phyloP scores from a whole-genome alignment of 2,329 filamentous ascomycete species.

The Colletotrichum cordylinicola region DNA sequence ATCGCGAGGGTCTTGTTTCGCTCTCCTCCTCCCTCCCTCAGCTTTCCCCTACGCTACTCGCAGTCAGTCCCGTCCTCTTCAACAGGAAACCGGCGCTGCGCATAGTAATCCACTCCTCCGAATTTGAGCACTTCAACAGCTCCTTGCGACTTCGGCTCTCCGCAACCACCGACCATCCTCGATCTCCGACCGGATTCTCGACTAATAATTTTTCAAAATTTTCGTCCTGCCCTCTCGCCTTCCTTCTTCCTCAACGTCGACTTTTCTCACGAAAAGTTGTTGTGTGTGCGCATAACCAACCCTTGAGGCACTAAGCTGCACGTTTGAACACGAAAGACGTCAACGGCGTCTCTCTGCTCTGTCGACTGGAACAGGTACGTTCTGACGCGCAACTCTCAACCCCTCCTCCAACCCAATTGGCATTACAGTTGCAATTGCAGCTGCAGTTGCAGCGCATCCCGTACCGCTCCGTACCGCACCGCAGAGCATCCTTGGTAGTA shows the following conservation, averaged over 20 bases:
- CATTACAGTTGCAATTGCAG: neutral
- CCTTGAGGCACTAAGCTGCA: neutral
- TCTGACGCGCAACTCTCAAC: neutral
- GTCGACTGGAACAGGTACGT: neutral
- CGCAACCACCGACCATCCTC: slow-evolving; percentile 13
- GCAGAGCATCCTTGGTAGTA: neutral
- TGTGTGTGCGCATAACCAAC: neutral
- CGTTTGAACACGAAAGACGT: neutral
- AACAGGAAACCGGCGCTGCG: slow-evolving; percentile 13
- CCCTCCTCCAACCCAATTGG: slow-evolving; percentile 12
- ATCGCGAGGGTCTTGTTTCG: slow-evolving; percentile 8
- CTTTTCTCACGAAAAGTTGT: neutral
- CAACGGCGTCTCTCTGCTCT: slow-evolving; percentile 8
- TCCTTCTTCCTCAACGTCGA: neutral
- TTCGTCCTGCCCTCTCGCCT: neutral
- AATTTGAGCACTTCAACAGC: slow-evolving; percentile 20
- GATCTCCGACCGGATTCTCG: slow-evolving; percentile 13
- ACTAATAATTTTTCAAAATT: neutral
- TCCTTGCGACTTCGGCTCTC: slow-evolving; percentile 21
- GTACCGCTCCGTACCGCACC: neutral
- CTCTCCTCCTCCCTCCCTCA: neutral
- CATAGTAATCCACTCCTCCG: slow-evolving; percentile 1
- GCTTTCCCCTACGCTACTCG: neutral
- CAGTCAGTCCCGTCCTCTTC: slow-evolving; percentile 3
- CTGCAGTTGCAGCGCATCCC: neutral